These are phyloP conservation scores for Quercus wislizeni DNA, from an alignment of 306 rosid genomes.

Conservation along the genomic window DNA sequence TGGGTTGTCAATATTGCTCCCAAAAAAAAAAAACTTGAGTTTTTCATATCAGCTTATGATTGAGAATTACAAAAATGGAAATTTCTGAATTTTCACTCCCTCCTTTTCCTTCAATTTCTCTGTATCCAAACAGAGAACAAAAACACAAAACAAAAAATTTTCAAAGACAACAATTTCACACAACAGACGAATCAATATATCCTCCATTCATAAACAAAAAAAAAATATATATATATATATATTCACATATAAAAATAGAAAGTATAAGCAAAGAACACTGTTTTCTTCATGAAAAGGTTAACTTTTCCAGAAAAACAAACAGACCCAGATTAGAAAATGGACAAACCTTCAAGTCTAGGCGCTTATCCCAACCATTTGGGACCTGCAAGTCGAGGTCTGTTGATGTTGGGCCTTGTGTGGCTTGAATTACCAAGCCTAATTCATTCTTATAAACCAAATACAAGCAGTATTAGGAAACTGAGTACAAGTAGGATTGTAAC, in stretches of 20 bases:
- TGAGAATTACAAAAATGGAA: neutral
- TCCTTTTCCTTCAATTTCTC: neutral
- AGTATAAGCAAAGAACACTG: neutral
- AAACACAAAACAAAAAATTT: neutral
- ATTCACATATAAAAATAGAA: neutral
- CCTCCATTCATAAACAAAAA: neutral
- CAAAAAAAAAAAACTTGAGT: neutral
- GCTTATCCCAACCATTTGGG: conserved; percentile 91
- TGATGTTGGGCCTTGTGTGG: no score
- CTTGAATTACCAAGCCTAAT: no score
- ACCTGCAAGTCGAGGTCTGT: conserved; percentile 70
- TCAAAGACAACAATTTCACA: neutral
- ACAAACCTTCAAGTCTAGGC: conserved; percentile 85
- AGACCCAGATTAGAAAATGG: conserved; percentile 5
- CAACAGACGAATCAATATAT: neutral
- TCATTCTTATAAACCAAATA: no score
- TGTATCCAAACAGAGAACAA: conserved; percentile 7
- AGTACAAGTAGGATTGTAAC: no score
- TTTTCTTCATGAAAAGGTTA: neutral
- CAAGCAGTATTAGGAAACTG: no score
- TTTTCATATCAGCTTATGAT: neutral
- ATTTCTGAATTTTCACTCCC: neutral
- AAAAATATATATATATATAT: no score
- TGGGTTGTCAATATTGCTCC: no score
- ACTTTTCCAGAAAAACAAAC: conserved; percentile 26